phyloP scores from a whole-genome alignment of 2,329 filamentous ascomycete genomes.

The Penicillium expansum region DNA sequence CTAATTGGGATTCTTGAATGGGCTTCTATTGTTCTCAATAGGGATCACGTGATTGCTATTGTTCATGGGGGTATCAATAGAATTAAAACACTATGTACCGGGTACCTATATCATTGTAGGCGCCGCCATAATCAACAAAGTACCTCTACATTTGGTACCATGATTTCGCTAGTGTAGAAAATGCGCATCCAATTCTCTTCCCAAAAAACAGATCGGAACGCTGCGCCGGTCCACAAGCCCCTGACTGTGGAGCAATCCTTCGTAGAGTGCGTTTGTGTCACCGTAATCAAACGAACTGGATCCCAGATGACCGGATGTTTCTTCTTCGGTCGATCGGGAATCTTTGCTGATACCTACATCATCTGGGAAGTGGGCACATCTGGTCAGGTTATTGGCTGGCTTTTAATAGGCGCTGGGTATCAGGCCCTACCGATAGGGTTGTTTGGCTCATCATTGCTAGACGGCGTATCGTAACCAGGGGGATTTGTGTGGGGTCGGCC shows the following conservation, averaged over 20 bases:
- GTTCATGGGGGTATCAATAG: slow-evolving; percentile 6
- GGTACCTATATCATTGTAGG: not conserved
- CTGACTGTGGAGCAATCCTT: slow-evolving; percentile 17
- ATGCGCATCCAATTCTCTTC: slow-evolving; percentile 20
- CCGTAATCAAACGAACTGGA: slow-evolving; percentile 13
- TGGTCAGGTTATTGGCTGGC: slow-evolving; percentile 15
- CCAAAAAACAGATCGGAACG: slow-evolving; percentile 24
- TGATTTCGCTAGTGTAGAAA: slow-evolving; percentile 10
- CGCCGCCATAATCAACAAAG: not conserved
- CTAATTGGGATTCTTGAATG: slow-evolving; percentile 6
- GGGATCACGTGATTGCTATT: slow-evolving; percentile 9
- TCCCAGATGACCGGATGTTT: slow-evolving; percentile 8
- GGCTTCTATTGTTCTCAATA: slow-evolving; percentile 10
- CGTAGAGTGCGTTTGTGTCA: slow-evolving; percentile 20
- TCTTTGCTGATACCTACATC: slow-evolving; percentile 6
- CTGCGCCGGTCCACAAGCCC: slow-evolving; percentile 17
- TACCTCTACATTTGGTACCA: not conserved
- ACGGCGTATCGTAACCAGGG: slow-evolving; percentile 7
- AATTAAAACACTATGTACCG: not conserved
- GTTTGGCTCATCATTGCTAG: slow-evolving; percentile 26
- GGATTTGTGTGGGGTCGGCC: slow-evolving; percentile 18
- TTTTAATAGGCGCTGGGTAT: not conserved
- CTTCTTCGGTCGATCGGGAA: slow-evolving; percentile 11
- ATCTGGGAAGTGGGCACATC: slow-evolving; percentile 10
- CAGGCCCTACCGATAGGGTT: slow-evolving; percentile 13